Percentiles rank a stretch among this genome's conserved stretches.
These are phyloP conservation scores for Umbelopsis sp. DNA, from an alignment of 192 early-diverging fungal genomes.

Conservation along the genomic window DNA sequence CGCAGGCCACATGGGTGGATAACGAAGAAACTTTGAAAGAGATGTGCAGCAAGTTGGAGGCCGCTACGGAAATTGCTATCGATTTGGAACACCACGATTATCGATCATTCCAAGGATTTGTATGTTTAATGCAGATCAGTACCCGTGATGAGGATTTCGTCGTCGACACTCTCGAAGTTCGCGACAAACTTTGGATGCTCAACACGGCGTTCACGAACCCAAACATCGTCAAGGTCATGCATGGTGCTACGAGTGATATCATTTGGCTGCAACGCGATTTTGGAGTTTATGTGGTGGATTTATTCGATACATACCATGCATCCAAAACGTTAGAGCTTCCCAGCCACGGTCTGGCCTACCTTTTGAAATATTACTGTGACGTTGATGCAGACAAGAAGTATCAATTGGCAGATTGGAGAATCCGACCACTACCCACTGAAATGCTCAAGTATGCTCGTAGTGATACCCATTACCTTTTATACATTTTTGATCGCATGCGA, in stretches of 20 bases:
- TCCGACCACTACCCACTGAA: slow-evolving; percentile 90
- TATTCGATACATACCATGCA: slow-evolving; percentile 98
- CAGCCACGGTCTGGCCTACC: slow-evolving; percentile 78
- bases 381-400: slow-evolving; percentile 89
- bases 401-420: slow-evolving; percentile 97
- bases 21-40: slow-evolving; percentile 63
- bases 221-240: slow-evolving; percentile 83
- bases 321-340: slow-evolving; percentile 81
- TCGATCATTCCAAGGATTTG: slow-evolving; percentile 94
- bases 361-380: slow-evolving; percentile 79
- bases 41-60: slow-evolving; percentile 68
- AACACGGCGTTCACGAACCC: slow-evolving; percentile 91
- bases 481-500: slow-evolving; percentile 93
- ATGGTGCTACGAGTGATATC: slow-evolving; percentile 97
- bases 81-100: slow-evolving; percentile 98
- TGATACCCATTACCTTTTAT: slow-evolving; percentile 96
- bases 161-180: slow-evolving; percentile 85
- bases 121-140: slow-evolving; percentile 92
- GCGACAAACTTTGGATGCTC: slow-evolving; percentile 70
- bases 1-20: slow-evolving; percentile 84
- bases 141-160: slow-evolving; percentile 88
- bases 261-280: slow-evolving; percentile 98
- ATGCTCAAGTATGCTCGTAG: slow-evolving; percentile 91
- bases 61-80: slow-evolving; percentile 79
- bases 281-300: slow-evolving; percentile 92